Percentiles rank a stretch among this genome's conserved stretches.
Evolutionary conservation across 1,139 yeast genomes (phyloP).

Genomic region (Kodamaea plutei): DNA sequence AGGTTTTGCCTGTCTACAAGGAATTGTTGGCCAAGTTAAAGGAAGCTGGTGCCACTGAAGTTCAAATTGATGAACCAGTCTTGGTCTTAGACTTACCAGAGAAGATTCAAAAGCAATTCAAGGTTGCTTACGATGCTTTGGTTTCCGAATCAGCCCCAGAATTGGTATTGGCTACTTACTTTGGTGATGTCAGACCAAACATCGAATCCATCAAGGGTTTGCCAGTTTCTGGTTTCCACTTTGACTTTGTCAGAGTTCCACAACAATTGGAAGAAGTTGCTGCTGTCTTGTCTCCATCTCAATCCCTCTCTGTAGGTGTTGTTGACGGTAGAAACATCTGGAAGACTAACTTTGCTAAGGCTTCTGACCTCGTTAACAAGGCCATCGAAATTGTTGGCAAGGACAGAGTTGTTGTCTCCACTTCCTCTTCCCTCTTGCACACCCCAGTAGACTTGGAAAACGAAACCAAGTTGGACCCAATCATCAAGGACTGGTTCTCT

Average conservation of each 20-base stretch:
- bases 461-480: conserved; percentile 87
- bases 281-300: conserved; percentile 57
- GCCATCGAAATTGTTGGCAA: conserved; percentile 83
- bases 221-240: conserved; percentile 95
- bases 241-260: conserved; percentile 94
- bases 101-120: conserved; percentile 77
- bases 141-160: conserved; percentile 68
- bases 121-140: conserved; percentile 76
- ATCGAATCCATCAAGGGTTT: conserved; percentile 79
- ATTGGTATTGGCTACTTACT: conserved; percentile 83
- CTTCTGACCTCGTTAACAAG: conserved; percentile 73
- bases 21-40: conserved; percentile 82
- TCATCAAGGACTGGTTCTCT: conserved; percentile 96
- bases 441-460: conserved; percentile 94
- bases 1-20: conserved; percentile 88
- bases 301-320: conserved; percentile 90
- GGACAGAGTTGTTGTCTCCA: conserved; percentile 85
- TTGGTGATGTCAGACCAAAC: conserved; percentile 98
- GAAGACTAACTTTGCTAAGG: conserved; percentile 92
- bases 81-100: conserved; percentile 91
- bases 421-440: conserved; percentile 96
- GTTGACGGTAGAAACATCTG: conserved; percentile 99
- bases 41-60: conserved; percentile 91
- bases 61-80: conserved; percentile 97
- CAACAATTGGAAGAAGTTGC: conserved; percentile 88